Base-by-base conservation (phyloP, 2,329 filamentous ascomycete species). In the Trichoderma hamatum region DNA sequence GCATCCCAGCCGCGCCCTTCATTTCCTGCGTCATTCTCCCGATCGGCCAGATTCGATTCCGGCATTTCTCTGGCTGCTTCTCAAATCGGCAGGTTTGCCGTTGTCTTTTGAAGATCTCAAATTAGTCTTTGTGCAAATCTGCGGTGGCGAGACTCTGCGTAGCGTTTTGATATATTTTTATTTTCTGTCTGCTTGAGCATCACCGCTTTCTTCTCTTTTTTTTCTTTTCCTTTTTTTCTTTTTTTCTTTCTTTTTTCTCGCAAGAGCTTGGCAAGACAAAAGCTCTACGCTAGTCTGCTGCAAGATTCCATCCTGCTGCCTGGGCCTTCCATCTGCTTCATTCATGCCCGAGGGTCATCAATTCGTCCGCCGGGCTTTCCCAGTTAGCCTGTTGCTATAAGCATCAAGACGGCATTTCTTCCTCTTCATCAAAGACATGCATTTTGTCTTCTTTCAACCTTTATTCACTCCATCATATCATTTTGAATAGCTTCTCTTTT, bases 21-120 rank as follows among this genome's bases (percentile, higher is more conserved):
- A 58, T 66, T 34, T 58, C 39, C 63, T 66, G 36, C 63, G 36
- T 21, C 54, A n/a, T 58, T 5, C 39, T 28, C 13, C 28, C 14
- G 9, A 10, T 49, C 63, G 24, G 30, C 32, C 36, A 43, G 39
- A 49, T 30, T 34, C 24, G 54, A 30, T 49, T 58, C 32, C 43
- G 63, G 16, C 39, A 24, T 66, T 21, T 51, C 9, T 24, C n/a
- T 36, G 46, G 21, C 28, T 36, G 51, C 36, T 34, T 43, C 39
- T 58, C 39, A 34, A 49, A 43, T 28, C 36, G 4, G 51, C 34
- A 26, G 56, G 51, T 46, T 46, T 65, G 62, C 51, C 30, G 36
- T 32, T 26, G 36, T 10, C 13, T 28, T 28, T 55, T 39, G 21
- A 56, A 34, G 24, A 43, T 21, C 30, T 14, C 28, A 34, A 52